These are phyloP conservation scores for Lactifluus echinatus DNA, from an alignment of 768 basidiomycete genomes.

Conservation along the genomic window DNA sequence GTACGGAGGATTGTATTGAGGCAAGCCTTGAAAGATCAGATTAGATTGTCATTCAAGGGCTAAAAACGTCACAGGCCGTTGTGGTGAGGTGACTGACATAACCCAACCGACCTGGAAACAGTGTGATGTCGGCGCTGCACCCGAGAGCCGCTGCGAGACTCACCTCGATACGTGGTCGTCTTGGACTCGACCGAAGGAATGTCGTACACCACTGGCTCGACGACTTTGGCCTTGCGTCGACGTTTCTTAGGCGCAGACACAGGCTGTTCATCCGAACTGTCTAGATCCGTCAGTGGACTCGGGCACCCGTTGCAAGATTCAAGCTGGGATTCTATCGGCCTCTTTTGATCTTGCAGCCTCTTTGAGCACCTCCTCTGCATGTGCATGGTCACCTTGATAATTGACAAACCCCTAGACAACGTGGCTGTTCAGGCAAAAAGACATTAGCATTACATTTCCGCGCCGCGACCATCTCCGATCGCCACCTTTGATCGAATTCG, in stretches of 20 bases:
- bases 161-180: slow-evolving; percentile 61
- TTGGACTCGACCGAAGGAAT: slow-evolving; percentile 67
- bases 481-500: neutral
- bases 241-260: slow-evolving; percentile 23
- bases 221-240: slow-evolving; percentile 27
- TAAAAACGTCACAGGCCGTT: neutral
- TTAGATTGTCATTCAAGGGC: neutral
- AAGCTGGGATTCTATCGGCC: neutral
- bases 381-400: neutral
- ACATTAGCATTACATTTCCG: neutral
- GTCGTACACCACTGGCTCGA: slow-evolving; percentile 47
- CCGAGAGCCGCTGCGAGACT: slow-evolving; percentile 24
- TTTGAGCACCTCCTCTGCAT: neutral
- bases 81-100: neutral
- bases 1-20: slow-evolving; percentile 75
- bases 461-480: neutral
- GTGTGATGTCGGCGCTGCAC: slow-evolving; percentile 18
- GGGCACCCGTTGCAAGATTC: slow-evolving; percentile 9
- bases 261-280: neutral
- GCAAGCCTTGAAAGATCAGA: slow-evolving; percentile 61
- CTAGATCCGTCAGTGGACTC: slow-evolving; percentile 22
- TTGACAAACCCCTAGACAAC: neutral
- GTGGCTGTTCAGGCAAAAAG: neutral
- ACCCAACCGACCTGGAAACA: slow-evolving; percentile 14
- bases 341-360: neutral